These are phyloP conservation scores for Combretum micranthum DNA, from an alignment of 345 rosid genomes.

Conservation along the genomic window DNA sequence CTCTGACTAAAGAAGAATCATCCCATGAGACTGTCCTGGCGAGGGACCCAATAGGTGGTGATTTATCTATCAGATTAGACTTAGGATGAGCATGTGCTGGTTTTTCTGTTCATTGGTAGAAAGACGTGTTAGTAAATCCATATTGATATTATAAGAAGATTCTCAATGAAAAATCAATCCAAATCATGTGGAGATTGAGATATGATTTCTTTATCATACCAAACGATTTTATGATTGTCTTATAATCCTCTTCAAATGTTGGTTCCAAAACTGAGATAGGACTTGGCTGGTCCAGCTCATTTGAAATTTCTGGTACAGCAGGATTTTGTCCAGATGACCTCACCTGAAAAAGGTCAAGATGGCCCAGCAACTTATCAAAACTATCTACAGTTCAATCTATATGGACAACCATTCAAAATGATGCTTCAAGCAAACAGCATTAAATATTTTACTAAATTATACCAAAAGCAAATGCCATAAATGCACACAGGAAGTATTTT, in stretches of 20 bases:
- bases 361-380: neutral
- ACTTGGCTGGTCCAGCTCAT: slow-evolving; percentile 88
- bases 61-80: slow-evolving; percentile 73
- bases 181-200: slow-evolving; percentile 3
- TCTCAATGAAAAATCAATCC: slow-evolving; percentile 26
- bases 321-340: slow-evolving; percentile 38
- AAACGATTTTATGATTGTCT: slow-evolving; percentile 28
- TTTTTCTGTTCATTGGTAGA: slow-evolving; percentile 30
- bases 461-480: neutral
- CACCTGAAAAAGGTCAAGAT: slow-evolving; percentile 37
- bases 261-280: slow-evolving; percentile 82
- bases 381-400: neutral
- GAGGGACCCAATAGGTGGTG: slow-evolving; percentile 63
- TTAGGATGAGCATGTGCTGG: slow-evolving; percentile 23
- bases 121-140: neutral
- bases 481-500: slow-evolving; percentile 1
- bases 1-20: slow-evolving; percentile 31
- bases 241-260: slow-evolving; percentile 63
- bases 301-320: slow-evolving; percentile 22
- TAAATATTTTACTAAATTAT: no score
- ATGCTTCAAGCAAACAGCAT: no score
- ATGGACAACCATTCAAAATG: neutral
- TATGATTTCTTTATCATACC: neutral
- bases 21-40: slow-evolving; percentile 58
- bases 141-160: neutral